phyloP scores from a whole-genome alignment of 2,329 filamentous ascomycete genomes.

The Claviceps arundinis region DNA sequence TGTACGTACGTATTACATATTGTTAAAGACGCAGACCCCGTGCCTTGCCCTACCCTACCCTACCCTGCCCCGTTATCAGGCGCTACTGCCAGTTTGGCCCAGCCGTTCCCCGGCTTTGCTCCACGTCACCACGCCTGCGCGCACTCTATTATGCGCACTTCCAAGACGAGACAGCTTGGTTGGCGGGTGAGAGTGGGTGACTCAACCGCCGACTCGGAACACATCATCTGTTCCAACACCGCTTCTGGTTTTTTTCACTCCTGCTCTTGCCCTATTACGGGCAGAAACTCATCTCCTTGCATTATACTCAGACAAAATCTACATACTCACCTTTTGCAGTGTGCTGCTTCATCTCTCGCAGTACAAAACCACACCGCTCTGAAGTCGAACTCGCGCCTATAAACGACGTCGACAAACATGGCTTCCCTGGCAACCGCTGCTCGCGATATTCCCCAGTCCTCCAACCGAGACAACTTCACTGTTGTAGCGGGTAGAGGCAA shows the following conservation, averaged over 20 bases:
- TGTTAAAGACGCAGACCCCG: background rate
- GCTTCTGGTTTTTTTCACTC: background rate
- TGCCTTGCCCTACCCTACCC: background rate
- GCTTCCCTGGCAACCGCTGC: slow-evolving; percentile 53
- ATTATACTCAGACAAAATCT: background rate
- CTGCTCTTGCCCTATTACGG: background rate
- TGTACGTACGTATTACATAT: slow-evolving; percentile 17
- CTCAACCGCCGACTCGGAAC: slow-evolving; percentile 7
- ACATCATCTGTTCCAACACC: background rate
- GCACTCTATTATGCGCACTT: background rate
- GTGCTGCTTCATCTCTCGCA: slow-evolving; percentile 10
- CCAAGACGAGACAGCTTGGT: background rate
- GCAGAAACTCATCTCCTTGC: background rate
- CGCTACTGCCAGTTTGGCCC: too few species aligned
- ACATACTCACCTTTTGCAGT: background rate
- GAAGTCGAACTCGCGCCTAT: slow-evolving; percentile 24
- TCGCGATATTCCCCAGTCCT: slow-evolving; percentile 53
- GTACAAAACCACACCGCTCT: slow-evolving; percentile 26
- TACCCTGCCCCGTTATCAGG: background rate
- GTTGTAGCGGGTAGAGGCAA: slow-evolving; percentile 56
- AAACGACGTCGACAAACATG: slow-evolving; percentile 34
- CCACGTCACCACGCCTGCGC: background rate
- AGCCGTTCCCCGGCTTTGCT: background rate
- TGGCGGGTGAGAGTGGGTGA: slow-evolving; percentile 3
- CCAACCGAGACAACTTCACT: slow-evolving; percentile 58